Evolutionary conservation across 331 rosid genomes (phyloP), one percentile per base, ranked within the genome.

Genomic region (Malus hybrid): DNA sequence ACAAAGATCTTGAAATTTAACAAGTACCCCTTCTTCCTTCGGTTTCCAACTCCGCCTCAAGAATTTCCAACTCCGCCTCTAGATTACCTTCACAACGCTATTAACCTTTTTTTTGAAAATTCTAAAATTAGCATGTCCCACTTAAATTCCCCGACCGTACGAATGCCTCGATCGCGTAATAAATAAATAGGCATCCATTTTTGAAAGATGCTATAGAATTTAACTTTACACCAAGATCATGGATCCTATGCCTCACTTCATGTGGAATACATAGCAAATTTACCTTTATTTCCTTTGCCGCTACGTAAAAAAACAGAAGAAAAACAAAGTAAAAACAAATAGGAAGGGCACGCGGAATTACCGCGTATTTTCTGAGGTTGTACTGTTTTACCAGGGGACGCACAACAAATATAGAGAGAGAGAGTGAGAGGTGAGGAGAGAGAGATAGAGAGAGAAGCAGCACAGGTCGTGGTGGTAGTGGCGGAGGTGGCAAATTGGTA

Each of bases 341-440:
- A 5, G 73, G 1, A 46, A 20, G 48, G 63, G 68, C 36, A 14
- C 39, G 54, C 81, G 79, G 61, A 73, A 77, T 70, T 60, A 67
- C 71, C 85, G 81, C 85, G 24, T 50, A 72, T 33, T 39, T 39
- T 57, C 75, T 77, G 81, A 33, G 81, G 85, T 67, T 15, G 54
- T 59, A 60, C 52, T 8, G 34, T 42, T 77, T 31, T 60, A 77
- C 34, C 68, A 42, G 75, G 80, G 74, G 9, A 20, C 22, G 12
- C 48, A 13, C 27, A 56, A 57, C 33, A 34, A 72, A 48, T 67
- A 71, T 31, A 39, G 31, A 32, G 31, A 28, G 5, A 28, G 14
- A 1, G 24, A 55, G 3, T 12, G 19, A 10, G 0, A 20, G 11
- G 12, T 33, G 7, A 18, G 29, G 52, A 36, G 66, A 44, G 10